phyloP scores from a whole-genome alignment of 2,329 filamentous ascomycete species.

The Fusarium acutatum region DNA sequence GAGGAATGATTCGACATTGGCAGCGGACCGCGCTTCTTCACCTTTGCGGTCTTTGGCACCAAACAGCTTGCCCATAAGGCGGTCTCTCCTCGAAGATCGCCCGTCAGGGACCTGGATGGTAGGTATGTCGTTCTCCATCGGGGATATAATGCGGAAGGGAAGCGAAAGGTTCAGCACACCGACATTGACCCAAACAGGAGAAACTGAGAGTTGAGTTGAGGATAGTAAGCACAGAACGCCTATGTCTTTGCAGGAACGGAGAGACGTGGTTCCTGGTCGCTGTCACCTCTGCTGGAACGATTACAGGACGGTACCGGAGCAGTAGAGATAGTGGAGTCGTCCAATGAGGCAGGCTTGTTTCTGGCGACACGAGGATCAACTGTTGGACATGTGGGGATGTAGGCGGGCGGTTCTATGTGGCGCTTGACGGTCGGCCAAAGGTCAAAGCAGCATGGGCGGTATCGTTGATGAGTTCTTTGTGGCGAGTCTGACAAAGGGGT shows the following conservation, averaged over 20 bases:
- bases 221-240: constrained; percentile 24
- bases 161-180: constrained; percentile 31
- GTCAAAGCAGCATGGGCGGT: constrained; percentile 12
- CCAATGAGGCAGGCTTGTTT: constrained; percentile 42
- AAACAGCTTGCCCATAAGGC: constrained; percentile 72
- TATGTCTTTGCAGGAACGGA: constrained; percentile 20
- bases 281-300: constrained; percentile 28
- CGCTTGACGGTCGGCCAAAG: constrained; percentile 33
- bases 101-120: constrained; percentile 50
- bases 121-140: constrained; percentile 58
- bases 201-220: constrained; percentile 27
- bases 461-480: constrained; percentile 14
- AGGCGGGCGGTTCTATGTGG: constrained; percentile 38
- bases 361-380: constrained; percentile 42
- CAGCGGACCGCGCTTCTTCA: constrained; percentile 47
- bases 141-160: constrained; percentile 26
- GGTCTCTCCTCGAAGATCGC: constrained; percentile 58
- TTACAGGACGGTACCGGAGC: constrained; percentile 33
- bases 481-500: constrained; percentile 5
- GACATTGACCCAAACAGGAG: constrained; percentile 43
- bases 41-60: constrained; percentile 55
- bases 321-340: constrained; percentile 40
- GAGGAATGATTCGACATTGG: constrained; percentile 68
- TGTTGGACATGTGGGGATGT: constrained; percentile 42
- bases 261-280: constrained; percentile 21